Percentiles rank a stretch among this genome's conserved stretches.
These are phyloP conservation scores for Eruca vesicaria DNA, from an alignment of 441 rosid species.

Conservation along the genomic window DNA sequence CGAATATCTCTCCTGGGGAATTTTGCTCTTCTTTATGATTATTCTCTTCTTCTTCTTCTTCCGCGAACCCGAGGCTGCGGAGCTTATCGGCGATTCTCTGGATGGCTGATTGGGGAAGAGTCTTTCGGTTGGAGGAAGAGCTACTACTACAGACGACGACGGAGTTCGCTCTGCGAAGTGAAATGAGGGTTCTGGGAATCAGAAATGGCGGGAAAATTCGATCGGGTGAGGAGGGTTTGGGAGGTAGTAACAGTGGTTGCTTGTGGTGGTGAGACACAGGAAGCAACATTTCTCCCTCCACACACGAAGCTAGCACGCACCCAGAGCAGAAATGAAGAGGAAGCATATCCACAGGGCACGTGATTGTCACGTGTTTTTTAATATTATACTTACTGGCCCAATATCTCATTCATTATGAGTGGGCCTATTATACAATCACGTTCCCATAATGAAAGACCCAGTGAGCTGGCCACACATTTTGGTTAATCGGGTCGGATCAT, in stretches of 20 bases:
- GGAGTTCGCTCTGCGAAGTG: constrained; percentile 27
- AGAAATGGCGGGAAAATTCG: constrained; percentile 32
- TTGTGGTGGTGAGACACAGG: constrained; percentile 38
- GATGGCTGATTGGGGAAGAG: constrained; percentile 77
- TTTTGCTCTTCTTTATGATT: not conserved
- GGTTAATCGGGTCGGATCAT: not conserved
- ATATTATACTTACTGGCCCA: not conserved
- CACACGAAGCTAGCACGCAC: not conserved
- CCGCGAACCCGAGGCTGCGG: constrained; percentile 75
- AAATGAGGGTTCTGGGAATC: constrained; percentile 31
- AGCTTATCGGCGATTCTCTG: constrained; percentile 91
- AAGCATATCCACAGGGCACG: constrained; percentile 15
- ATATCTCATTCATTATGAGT: not conserved
- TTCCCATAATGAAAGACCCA: not conserved
- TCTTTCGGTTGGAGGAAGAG: constrained; percentile 36
- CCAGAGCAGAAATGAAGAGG: not conserved
- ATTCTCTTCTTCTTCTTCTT: constrained; percentile 41
- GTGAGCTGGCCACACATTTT: not conserved
- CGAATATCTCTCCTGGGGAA: constrained; percentile 75
- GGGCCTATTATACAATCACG: not conserved
- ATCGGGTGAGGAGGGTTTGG: constrained; percentile 39
- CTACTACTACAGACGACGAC: constrained; percentile 36
- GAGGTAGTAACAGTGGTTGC: constrained; percentile 29
- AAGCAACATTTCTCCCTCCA: constrained; percentile 49
- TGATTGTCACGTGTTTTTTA: constrained; percentile 5